A percentile compares a stretch with the other conserved stretches of the same genome.
phyloP scores from a whole-genome alignment of 805 yeast genomes.

The Cyberlindnera mycetangii region DNA sequence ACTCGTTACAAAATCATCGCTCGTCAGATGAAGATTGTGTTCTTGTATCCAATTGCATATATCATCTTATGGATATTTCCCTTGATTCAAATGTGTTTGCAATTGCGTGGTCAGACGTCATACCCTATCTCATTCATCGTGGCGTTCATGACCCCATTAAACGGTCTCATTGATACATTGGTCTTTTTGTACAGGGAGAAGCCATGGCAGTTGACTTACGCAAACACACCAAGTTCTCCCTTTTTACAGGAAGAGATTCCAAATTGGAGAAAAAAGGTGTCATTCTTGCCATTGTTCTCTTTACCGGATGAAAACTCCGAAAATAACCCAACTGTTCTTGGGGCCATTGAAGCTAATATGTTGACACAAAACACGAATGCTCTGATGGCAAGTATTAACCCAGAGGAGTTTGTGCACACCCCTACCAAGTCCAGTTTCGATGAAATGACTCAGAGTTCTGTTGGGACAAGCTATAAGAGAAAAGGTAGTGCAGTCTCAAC shows the following conservation, averaged over 20 bases:
- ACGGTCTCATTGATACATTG: constrained; percentile 71
- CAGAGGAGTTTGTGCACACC: constrained; percentile 16
- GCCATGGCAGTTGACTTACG: constrained; percentile 62
- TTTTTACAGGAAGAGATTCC: constrained; percentile 24
- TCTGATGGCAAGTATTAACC: constrained; percentile 16
- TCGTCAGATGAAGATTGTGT: constrained; percentile 74
- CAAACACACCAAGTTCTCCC: constrained; percentile 25
- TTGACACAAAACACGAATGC: constrained; percentile 8
- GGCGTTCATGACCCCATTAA: constrained; percentile 78
- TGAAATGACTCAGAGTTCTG: neutral
- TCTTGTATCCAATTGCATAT: constrained; percentile 82
- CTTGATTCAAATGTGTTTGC: constrained; percentile 59
- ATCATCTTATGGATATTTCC: constrained; percentile 82
- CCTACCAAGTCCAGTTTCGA: constrained; percentile 8
- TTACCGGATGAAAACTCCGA: constrained; percentile 35
- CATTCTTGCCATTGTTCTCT: constrained; percentile 43
- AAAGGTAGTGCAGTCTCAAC: constrained; percentile 2
- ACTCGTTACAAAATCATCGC: constrained; percentile 63
- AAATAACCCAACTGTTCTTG: constrained; percentile 2
- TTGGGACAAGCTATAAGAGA: constrained; percentile 2
- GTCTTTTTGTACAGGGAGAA: constrained; percentile 76
- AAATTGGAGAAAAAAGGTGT: constrained; percentile 39
- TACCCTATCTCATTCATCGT: constrained; percentile 64
- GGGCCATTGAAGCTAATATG: constrained; percentile 3
- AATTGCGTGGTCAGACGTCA: constrained; percentile 46